Conservation (phyloP, 2,329 filamentous ascomycete genomes). For the Sarocladiaceae sp. region DNA sequence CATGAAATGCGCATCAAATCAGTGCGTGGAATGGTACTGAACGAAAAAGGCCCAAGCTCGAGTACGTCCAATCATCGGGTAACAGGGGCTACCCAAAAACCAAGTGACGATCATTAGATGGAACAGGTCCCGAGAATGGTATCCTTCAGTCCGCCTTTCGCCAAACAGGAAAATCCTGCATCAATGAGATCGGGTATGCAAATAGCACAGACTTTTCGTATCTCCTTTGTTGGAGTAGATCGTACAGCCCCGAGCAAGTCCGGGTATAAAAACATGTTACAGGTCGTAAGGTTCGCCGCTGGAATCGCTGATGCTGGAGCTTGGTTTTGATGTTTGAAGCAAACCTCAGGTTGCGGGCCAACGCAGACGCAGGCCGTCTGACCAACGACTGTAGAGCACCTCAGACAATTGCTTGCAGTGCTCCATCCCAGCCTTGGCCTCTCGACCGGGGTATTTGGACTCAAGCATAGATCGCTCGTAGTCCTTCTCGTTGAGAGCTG, state of each 20-base stretch:
- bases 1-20: neutral
- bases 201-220: neutral
- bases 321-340: neutral
- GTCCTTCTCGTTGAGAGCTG: slow-evolving; percentile 32
- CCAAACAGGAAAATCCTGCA: neutral
- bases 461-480: slow-evolving; percentile 43
- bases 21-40: neutral
- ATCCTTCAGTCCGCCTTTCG: too few species aligned
- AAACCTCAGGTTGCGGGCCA: slow-evolving; percentile 50
- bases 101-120: neutral
- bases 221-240: slow-evolving; percentile 9
- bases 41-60: too few species aligned
- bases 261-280: slow-evolving; percentile 5
- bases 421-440: slow-evolving; percentile 72
- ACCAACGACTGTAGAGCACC: slow-evolving; percentile 87
- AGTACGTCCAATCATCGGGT: too few species aligned
- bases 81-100: too few species aligned
- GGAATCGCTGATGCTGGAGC: neutral
- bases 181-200: neutral
- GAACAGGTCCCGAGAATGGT: too few species aligned
- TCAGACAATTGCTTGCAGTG: slow-evolving; percentile 86
- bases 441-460: slow-evolving; percentile 51
- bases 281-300: neutral
- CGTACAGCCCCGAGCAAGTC: slow-evolving; percentile 9
- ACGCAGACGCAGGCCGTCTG: slow-evolving; percentile 70